phyloP scores from a whole-genome alignment of 495 filamentous ascomycete species.

The Glutinoglossum americanum region DNA sequence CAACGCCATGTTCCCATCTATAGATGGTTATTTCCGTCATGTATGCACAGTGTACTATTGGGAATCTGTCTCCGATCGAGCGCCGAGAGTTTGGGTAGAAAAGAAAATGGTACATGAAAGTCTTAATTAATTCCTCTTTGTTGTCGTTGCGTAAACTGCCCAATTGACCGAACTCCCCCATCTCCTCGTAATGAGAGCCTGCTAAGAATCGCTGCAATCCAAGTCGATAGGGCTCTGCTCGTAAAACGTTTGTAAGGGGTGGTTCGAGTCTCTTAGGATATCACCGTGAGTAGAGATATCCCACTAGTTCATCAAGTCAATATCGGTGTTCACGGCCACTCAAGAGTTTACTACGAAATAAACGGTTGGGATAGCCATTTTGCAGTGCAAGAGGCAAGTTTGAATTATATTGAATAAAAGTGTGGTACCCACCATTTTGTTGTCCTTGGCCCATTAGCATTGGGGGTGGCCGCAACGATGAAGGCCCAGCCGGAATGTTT shows the following conservation, averaged over 20 bases:
- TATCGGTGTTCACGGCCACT: not conserved
- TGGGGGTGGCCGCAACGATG: not conserved
- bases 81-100: not conserved
- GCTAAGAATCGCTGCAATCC: not conserved
- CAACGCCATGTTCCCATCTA: not conserved
- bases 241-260: not conserved
- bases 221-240: not conserved
- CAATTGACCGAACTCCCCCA: not conserved
- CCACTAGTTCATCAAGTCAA: not conserved
- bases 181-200: too few relatives aligned
- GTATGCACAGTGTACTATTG: not conserved
- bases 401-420: not conserved
- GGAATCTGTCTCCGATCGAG: not conserved
- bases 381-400: not conserved
- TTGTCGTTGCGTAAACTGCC: not conserved
- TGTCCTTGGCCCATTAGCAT: not conserved
- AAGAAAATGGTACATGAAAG: not conserved
- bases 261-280: not conserved
- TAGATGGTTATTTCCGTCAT: not conserved
- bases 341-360: not conserved
- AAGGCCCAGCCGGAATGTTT: conserved; percentile 26
- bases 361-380: not conserved
- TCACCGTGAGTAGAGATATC: not conserved
- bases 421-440: not conserved
- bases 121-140: not conserved